Conservation (phyloP, 202 grass and related monocot species). For the Carex sylvatica region DNA sequence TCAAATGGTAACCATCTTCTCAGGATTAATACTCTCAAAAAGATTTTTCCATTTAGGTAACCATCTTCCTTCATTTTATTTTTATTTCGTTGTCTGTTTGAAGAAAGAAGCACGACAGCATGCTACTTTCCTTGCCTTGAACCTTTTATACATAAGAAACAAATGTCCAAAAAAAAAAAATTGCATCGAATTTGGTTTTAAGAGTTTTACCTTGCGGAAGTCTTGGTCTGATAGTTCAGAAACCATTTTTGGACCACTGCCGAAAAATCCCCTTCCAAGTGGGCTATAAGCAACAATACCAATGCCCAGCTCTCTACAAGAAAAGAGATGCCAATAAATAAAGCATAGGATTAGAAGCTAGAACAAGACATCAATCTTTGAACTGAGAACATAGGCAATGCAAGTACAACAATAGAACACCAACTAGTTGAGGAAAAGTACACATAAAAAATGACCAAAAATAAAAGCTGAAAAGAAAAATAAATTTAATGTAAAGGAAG, state of each 20-base stretch:
- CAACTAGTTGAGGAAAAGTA: not conserved
- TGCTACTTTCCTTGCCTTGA: not conserved
- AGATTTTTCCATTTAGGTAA: too few relatives aligned
- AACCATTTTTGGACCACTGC: slow-evolving; percentile 41
- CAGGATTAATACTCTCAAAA: too few relatives aligned
- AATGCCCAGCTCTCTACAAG: slow-evolving; percentile 65
- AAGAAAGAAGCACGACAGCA: not conserved
- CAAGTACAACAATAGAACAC: not conserved
- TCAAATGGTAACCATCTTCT: not conserved
- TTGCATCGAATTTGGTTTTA: not conserved
- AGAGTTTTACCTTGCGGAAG: slow-evolving; percentile 41
- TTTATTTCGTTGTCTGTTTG: not conserved
- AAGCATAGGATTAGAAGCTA: not conserved
- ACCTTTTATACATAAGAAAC: not conserved
- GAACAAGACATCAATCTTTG: not conserved
- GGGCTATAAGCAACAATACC: slow-evolving; percentile 70
- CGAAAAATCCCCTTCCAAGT: slow-evolving; percentile 58
- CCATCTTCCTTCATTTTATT: not conserved
- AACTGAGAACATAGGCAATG: not conserved
- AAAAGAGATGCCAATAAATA: not conserved
- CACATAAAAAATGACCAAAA: not conserved
- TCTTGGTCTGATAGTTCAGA: slow-evolving; percentile 41
- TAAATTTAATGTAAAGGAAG: not conserved
- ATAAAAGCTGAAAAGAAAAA: not conserved
- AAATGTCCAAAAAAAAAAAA: not conserved